phyloP scores from a whole-genome alignment of 2,329 filamentous ascomycete species.

The Talaromyces sp. region DNA sequence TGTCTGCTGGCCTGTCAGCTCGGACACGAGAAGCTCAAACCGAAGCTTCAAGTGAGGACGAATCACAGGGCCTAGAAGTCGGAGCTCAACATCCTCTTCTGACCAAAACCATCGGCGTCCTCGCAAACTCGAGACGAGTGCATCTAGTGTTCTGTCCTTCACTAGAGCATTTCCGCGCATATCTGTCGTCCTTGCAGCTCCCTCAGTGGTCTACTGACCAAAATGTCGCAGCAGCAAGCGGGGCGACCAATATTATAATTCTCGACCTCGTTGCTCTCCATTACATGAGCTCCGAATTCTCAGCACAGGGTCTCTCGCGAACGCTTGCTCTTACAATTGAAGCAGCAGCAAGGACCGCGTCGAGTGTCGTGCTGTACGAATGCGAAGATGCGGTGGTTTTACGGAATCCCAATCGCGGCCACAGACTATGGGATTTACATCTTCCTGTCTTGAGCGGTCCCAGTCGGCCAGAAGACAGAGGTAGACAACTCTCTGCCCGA shows the following conservation, averaged over 20 bases:
- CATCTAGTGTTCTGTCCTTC: slow-evolving; percentile 68
- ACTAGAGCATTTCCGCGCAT: slow-evolving; percentile 70
- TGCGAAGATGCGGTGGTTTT: slow-evolving; percentile 27
- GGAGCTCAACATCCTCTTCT: slow-evolving; percentile 41
- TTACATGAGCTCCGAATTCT: slow-evolving; percentile 39
- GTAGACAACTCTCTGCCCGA: slow-evolving; percentile 52
- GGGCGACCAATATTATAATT: slow-evolving; percentile 30
- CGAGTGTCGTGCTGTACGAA: slow-evolving; percentile 36
- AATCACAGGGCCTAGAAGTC: neutral
- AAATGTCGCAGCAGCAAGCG: slow-evolving; percentile 2
- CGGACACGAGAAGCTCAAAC: neutral
- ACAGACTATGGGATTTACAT: slow-evolving; percentile 42
- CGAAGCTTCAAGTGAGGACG: neutral
- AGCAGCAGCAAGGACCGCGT: slow-evolving; percentile 22
- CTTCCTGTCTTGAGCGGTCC: slow-evolving; percentile 60
- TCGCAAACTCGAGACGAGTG: slow-evolving; percentile 63
- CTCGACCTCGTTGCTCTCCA: slow-evolving; percentile 38
- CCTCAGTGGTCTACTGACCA: neutral
- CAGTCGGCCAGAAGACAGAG: slow-evolving; percentile 46
- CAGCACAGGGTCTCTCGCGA: slow-evolving; percentile 43
- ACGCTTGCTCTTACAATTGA: slow-evolving; percentile 37
- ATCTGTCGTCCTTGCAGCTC: slow-evolving; percentile 49
- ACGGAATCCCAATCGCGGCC: slow-evolving; percentile 22
- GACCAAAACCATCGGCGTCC: slow-evolving; percentile 60
- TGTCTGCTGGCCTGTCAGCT: slow-evolving; percentile 44